These are phyloP conservation scores for Trametes sp. DNA, from an alignment of 1,284 basidiomycete genomes.

Conservation along the genomic window DNA sequence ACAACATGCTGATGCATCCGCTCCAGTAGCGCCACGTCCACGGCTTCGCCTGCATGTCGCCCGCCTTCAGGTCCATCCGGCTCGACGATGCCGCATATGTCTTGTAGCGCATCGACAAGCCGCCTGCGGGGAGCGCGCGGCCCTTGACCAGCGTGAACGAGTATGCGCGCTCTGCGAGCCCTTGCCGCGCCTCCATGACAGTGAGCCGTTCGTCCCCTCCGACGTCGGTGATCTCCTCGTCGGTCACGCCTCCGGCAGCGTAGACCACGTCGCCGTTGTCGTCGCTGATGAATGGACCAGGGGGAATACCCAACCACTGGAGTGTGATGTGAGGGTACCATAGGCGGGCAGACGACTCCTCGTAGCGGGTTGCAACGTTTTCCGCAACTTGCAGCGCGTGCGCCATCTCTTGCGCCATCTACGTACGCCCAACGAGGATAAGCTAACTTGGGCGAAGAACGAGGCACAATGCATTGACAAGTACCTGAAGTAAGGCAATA, in stretches of 20 bases:
- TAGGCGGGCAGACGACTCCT: slow-evolving; percentile 46
- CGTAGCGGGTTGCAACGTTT: slow-evolving; percentile 45
- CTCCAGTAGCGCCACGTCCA: slow-evolving; percentile 24
- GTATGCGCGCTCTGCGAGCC: slow-evolving; percentile 35
- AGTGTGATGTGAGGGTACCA: slow-evolving; percentile 55
- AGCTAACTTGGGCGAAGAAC: background rate
- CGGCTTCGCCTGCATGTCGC: slow-evolving; percentile 5
- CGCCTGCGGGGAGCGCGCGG: slow-evolving; percentile 24
- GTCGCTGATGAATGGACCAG: slow-evolving; percentile 49
- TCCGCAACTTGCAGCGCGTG: slow-evolving; percentile 47
- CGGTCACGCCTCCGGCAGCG: slow-evolving; percentile 26
- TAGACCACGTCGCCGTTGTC: slow-evolving; percentile 42
- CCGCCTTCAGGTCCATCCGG: slow-evolving; percentile 18
- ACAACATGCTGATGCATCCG: slow-evolving; percentile 33
- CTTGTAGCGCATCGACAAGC: slow-evolving; percentile 23
- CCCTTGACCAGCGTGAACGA: slow-evolving; percentile 28
- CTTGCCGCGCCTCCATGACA: slow-evolving; percentile 40
- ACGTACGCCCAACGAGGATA: background rate
- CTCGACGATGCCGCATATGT: slow-evolving; percentile 17
- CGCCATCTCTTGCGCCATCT: slow-evolving; percentile 56
- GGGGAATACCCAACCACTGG: slow-evolving; percentile 57
- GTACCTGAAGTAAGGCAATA: slow-evolving; percentile 55
- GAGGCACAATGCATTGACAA: background rate
- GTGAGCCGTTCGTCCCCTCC: slow-evolving; percentile 35
- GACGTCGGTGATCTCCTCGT: slow-evolving; percentile 27